Conservation (phyloP, 1,284 basidiomycete genomes). For the Cutaneotrichosporon sp. region DNA sequence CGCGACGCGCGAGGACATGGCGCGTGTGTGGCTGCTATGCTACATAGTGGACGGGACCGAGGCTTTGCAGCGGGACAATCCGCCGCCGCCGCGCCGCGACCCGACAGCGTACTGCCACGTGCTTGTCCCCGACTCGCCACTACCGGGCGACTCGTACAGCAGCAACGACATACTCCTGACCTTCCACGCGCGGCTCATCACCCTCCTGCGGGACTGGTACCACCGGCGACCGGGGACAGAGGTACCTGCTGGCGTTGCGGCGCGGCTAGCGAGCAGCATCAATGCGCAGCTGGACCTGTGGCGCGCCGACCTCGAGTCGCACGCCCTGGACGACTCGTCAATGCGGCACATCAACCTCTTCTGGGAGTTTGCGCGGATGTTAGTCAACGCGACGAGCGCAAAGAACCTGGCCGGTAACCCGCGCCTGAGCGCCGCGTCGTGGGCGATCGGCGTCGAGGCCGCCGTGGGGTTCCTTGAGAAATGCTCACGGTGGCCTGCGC, state of each 20-base stretch:
- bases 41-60: slow-evolving; percentile 40
- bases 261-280: slow-evolving; percentile 17
- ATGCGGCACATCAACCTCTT: slow-evolving; percentile 27
- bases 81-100: slow-evolving; percentile 18
- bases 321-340: slow-evolving; percentile 7
- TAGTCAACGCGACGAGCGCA: slow-evolving; percentile 27
- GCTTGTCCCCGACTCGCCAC: slow-evolving; percentile 19
- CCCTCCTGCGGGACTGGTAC: slow-evolving; percentile 32
- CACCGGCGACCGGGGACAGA: slow-evolving; percentile 8
- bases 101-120: slow-evolving; percentile 24
- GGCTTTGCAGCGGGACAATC: slow-evolving; percentile 21
- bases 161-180: slow-evolving; percentile 34
- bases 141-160: slow-evolving; percentile 11
- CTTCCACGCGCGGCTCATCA: slow-evolving; percentile 34
- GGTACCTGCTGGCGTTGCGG: not conserved
- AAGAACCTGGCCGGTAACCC: slow-evolving; percentile 21
- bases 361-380: slow-evolving; percentile 32
- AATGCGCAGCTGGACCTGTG: slow-evolving; percentile 31
- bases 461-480: slow-evolving; percentile 30
- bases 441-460: slow-evolving; percentile 21
- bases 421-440: slow-evolving; percentile 5
- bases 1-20: slow-evolving; percentile 31
- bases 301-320: slow-evolving; percentile 23
- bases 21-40: slow-evolving; percentile 40
- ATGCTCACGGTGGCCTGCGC: slow-evolving; percentile 25